Evolutionary conservation across 192 early-diverging fungal species (phyloP), one percentile per base, ranked within the genome.

Genomic region (Backusella morwellensis): DNA sequence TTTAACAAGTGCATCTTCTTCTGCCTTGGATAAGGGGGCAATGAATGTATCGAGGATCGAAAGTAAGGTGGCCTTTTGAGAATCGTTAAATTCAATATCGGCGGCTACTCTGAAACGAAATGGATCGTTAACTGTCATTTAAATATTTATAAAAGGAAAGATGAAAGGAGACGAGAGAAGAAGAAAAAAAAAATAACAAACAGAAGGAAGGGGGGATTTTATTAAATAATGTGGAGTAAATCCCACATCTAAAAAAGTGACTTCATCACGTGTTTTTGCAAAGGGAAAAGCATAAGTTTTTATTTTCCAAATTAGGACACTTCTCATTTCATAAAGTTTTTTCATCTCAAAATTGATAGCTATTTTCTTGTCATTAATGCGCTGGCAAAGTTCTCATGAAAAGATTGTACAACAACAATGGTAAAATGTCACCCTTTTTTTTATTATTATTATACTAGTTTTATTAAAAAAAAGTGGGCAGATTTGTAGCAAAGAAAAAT

Each of bases 11-110:
- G 77, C 59, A 35, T 84, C 79, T 34, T 81, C 72, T 29, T 87
- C 84, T 38, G 77, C 44, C 6, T 71, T 73, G 6, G 41, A 44
- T 6, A 91, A 74, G 42, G 82, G 79, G 1, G 84, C 79, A 32
- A 89, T 77, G 54, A 89, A 78, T 26, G 87, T 87, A 70, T 87
- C 85, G 66, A 82, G 74, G 44, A 91, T 81, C 35, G 89, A 83
- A 15, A 73, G 12, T n/a, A 86, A 63, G 8, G 84, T 84, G 35
- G 80, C 83, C 66, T 73, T 72, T 68, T 87, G 84, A 3, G 80
- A 81, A 1, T 83, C 77, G 34, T 23, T 72, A 19, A 71, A 66
- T 9, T 71, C 26, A 11, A 77, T 23, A 1, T 40, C 5, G 8
- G 14, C 35, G 4, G 47, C 21, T n/a, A 41, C 40, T 40, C 66